Evolutionary conservation across 805 yeast species (phyloP).

Genomic region (Zygoascus biomembranicola): DNA sequence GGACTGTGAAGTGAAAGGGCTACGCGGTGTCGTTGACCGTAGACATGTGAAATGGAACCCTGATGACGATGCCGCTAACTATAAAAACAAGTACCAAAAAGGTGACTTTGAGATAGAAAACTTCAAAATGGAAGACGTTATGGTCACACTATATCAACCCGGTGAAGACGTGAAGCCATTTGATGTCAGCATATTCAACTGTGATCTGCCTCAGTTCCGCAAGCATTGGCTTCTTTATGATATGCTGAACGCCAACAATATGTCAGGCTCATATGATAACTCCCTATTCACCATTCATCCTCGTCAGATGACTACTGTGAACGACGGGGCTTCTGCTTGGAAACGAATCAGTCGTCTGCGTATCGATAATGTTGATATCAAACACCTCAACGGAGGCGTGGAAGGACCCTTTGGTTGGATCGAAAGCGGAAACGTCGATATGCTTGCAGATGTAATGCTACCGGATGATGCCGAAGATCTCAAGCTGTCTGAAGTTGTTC

Average conservation of each 20-base stretch:
- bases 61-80: slow-evolving; percentile 74
- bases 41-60: slow-evolving; percentile 79
- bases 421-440: slow-evolving; percentile 81
- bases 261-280: slow-evolving; percentile 89
- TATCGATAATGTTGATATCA: slow-evolving; percentile 76
- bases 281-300: slow-evolving; percentile 88
- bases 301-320: slow-evolving; percentile 43
- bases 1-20: slow-evolving; percentile 70
- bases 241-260: slow-evolving; percentile 68
- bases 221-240: slow-evolving; percentile 94
- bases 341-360: slow-evolving; percentile 66
- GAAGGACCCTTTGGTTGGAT: slow-evolving; percentile 97
- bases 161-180: slow-evolving; percentile 65
- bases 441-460: slow-evolving; percentile 83
- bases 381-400: slow-evolving; percentile 83
- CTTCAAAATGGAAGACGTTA: slow-evolving; percentile 74
- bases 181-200: slow-evolving; percentile 77
- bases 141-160: slow-evolving; percentile 79
- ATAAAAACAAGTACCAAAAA: slow-evolving; percentile 60
- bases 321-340: slow-evolving; percentile 36
- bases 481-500: slow-evolving; percentile 30
- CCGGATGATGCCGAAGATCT: slow-evolving; percentile 55
- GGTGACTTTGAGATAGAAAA: slow-evolving; percentile 92
- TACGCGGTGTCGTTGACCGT: slow-evolving; percentile 89
- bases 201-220: slow-evolving; percentile 70